A percentile compares a stretch with the other conserved stretches of the same genome.
Evolutionary conservation across 2,329 filamentous ascomycete genomes (phyloP).

Genomic region (Fusarium guadeloupense): DNA sequence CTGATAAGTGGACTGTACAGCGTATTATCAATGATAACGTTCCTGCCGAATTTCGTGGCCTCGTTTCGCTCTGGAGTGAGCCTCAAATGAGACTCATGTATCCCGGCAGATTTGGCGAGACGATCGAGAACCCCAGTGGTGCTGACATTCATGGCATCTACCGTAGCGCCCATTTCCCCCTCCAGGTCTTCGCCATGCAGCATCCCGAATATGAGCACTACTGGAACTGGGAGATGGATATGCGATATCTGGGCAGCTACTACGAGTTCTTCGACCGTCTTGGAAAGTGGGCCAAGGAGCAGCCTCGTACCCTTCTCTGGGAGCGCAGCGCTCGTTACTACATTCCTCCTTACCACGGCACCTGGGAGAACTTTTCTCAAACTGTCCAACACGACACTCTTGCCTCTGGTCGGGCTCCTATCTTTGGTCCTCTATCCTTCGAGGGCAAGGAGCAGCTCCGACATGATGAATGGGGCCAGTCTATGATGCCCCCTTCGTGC

Average conservation of each 20-base stretch:
- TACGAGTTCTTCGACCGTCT: slow-evolving; percentile 79
- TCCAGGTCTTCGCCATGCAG: slow-evolving; percentile 70
- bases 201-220: slow-evolving; percentile 73
- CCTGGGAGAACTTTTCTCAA: slow-evolving; percentile 75
- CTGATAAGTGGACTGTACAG: slow-evolving; percentile 77
- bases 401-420: slow-evolving; percentile 58
- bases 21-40: slow-evolving; percentile 73
- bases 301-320: slow-evolving; percentile 79
- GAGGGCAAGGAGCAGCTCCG: slow-evolving; percentile 57
- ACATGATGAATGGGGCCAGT: slow-evolving; percentile 62
- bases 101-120: slow-evolving; percentile 72
- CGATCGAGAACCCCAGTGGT: slow-evolving; percentile 66
- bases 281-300: slow-evolving; percentile 70
- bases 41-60: slow-evolving; percentile 78
- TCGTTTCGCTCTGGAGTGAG: slow-evolving; percentile 87
- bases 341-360: slow-evolving; percentile 73
- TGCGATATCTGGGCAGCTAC: slow-evolving; percentile 71
- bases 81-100: slow-evolving; percentile 85
- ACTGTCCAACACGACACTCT: slow-evolving; percentile 71
- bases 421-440: slow-evolving; percentile 74
- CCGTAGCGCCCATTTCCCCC: slow-evolving; percentile 69
- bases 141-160: slow-evolving; percentile 74
- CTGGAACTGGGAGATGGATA: slow-evolving; percentile 78
- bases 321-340: slow-evolving; percentile 82
- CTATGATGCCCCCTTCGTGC: slow-evolving; percentile 65